Percentiles rank a stretch among this genome's conserved stretches.
Evolutionary conservation across 2,329 filamentous ascomycete species (phyloP).

Genomic region (Pseudopithomyces maydicus): DNA sequence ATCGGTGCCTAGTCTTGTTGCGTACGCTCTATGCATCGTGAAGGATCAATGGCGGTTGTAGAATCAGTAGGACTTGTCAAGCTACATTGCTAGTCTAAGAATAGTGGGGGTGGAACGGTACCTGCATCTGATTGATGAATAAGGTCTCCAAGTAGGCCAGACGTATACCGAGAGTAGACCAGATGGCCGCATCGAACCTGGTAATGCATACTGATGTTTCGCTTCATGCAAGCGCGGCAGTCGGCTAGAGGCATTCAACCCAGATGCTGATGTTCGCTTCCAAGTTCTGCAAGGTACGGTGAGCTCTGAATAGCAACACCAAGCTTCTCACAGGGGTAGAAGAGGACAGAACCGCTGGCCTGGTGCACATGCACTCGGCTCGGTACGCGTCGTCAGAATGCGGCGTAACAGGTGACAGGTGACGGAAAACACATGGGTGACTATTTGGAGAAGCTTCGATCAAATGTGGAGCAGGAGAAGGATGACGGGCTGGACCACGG

Average conservation of each 20-base stretch:
- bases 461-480: constrained; percentile 19
- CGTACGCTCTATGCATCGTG: neutral
- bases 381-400: constrained; percentile 3
- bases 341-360: constrained; percentile 10
- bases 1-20: neutral
- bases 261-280: neutral
- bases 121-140: constrained; percentile 25
- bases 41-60: constrained; percentile 7
- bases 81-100: constrained; percentile 17
- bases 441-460: constrained; percentile 14
- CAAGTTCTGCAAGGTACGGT: neutral
- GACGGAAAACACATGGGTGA: constrained; percentile 11
- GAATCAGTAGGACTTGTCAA: constrained; percentile 2
- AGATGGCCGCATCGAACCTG: neutral
- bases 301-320: constrained; percentile 30
- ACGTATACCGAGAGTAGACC: neutral
- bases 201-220: constrained; percentile 9
- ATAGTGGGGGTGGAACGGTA: constrained; percentile 18
- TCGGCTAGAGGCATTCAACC: neutral
- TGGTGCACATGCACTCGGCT: constrained; percentile 13
- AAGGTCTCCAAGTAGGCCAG: constrained; percentile 7
- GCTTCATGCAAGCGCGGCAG: constrained; percentile 4
- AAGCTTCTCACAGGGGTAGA: constrained; percentile 20
- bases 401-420: constrained; percentile 8
- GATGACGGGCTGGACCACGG: neutral